phyloP scores from a whole-genome alignment of 306 rosid species.

The Sechiopsis laciniata region DNA sequence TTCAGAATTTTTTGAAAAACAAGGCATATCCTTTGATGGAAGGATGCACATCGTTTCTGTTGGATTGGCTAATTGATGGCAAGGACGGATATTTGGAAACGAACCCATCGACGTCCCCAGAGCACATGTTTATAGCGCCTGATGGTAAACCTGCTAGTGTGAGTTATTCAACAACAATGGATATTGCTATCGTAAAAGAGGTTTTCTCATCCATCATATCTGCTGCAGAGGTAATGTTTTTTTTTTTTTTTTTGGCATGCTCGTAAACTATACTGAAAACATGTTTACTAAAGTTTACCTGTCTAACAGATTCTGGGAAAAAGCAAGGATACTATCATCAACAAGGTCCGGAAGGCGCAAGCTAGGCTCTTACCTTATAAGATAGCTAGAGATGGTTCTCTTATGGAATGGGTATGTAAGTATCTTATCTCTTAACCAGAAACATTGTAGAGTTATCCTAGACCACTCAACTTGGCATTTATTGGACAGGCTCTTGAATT shows the following conservation, averaged over 20 bases:
- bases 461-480: slow-evolving; percentile 12
- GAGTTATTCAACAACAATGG: slow-evolving; percentile 97
- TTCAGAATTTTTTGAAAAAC: slow-evolving; percentile 72
- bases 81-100: slow-evolving; percentile 71
- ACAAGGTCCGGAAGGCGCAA: slow-evolving; percentile 50
- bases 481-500: slow-evolving; percentile 71
- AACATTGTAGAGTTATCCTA: slow-evolving; percentile 10
- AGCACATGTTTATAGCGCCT: slow-evolving; percentile 86
- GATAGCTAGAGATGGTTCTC: slow-evolving; percentile 77
- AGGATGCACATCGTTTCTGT: slow-evolving; percentile 80
- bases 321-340: slow-evolving; percentile 50
- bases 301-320: slow-evolving; percentile 61
- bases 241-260: slow-evolving; percentile 20
- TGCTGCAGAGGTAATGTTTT: slow-evolving; percentile 80
- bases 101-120: slow-evolving; percentile 97
- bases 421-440: slow-evolving; percentile 11
- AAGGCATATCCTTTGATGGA: slow-evolving; percentile 94
- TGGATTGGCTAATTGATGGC: slow-evolving; percentile 96
- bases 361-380: slow-evolving; percentile 59
- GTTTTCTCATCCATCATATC: slow-evolving; percentile 62
- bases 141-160: slow-evolving; percentile 83
- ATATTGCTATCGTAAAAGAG: slow-evolving; percentile 77
- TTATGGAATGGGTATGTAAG: slow-evolving; percentile 86
- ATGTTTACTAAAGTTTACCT: neutral
- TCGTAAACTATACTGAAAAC: neutral